Conservation (phyloP, 2,329 filamentous ascomycete species). For the Fusarium zealandicum region DNA sequence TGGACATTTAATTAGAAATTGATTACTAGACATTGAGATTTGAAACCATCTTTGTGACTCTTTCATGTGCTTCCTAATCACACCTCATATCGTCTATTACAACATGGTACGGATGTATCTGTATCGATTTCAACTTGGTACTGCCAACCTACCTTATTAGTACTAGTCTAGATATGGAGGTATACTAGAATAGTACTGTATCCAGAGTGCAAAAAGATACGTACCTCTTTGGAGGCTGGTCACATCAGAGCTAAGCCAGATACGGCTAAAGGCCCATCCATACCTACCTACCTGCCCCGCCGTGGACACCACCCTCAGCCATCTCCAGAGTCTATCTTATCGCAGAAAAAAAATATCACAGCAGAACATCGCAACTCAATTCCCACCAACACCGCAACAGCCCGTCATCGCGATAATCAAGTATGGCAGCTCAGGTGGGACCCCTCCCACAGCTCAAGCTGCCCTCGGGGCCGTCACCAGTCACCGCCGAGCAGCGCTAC, state of each 20-base stretch:
- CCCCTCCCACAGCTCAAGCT: constrained; percentile 83
- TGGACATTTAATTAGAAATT: constrained; percentile 14
- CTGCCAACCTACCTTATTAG: too few relatives aligned
- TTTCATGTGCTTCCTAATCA: neutral
- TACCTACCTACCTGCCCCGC: constrained; percentile 16
- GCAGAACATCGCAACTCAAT: constrained; percentile 10
- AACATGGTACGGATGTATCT: neutral
- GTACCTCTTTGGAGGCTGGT: neutral
- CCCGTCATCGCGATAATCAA: constrained; percentile 31
- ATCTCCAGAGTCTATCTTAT: constrained; percentile 32
- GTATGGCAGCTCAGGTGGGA: constrained; percentile 86
- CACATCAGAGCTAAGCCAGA: neutral
- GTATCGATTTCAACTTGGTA: too few relatives aligned
- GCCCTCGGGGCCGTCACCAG: constrained; percentile 78
- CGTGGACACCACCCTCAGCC: constrained; percentile 25
- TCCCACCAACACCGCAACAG: constrained; percentile 20
- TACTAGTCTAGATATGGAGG: too few relatives aligned
- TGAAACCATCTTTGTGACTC: neutral
- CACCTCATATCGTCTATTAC: neutral
- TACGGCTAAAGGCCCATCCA: neutral
- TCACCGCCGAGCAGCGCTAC: constrained; percentile 93
- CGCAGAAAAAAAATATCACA: constrained; percentile 42
- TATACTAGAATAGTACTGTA: too few relatives aligned
- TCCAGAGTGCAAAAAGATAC: neutral
- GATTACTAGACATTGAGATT: constrained; percentile 1